These are phyloP conservation scores for Colletotrichum salicis DNA, from an alignment of 2,329 filamentous ascomycete species.

Conservation along the genomic window DNA sequence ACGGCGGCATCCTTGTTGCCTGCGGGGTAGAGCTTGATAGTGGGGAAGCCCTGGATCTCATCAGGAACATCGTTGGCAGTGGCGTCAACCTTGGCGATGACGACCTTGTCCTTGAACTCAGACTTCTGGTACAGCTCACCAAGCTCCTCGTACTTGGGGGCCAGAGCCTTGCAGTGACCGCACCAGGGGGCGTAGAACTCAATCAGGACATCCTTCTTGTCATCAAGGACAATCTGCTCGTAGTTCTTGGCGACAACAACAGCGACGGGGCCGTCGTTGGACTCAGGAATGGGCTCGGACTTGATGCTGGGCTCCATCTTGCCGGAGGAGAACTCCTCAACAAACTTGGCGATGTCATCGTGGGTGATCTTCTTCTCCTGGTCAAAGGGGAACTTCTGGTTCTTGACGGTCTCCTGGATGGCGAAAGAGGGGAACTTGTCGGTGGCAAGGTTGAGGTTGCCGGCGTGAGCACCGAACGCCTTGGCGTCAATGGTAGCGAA, in stretches of 20 bases:
- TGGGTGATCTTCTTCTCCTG: constrained; percentile 82
- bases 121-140: constrained; percentile 79
- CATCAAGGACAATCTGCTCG: constrained; percentile 88
- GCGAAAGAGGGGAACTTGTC: constrained; percentile 97
- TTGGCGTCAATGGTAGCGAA: constrained; percentile 98
- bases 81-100: constrained; percentile 97
- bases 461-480: constrained; percentile 91
- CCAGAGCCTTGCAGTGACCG: constrained; percentile 98
- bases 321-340: constrained; percentile 84
- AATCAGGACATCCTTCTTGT: constrained; percentile 94
- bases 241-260: constrained; percentile 95
- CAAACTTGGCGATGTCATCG: constrained; percentile 80
- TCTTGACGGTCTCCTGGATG: constrained; percentile 95
- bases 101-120: constrained; percentile 83
- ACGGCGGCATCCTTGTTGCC: constrained; percentile 86
- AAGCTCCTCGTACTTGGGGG: constrained; percentile 96
- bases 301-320: constrained; percentile 97
- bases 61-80: constrained; percentile 97
- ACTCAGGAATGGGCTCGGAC: constrained; percentile 96
- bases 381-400: constrained; percentile 96
- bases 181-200: constrained; percentile 99
- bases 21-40: constrained; percentile 97
- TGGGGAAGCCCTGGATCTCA: constrained; percentile 97
- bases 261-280: constrained; percentile 87
- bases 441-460: constrained; percentile 95